These are phyloP conservation scores for Vigna radiata DNA, from an alignment of 306 rosid genomes.

Conservation along the genomic window DNA sequence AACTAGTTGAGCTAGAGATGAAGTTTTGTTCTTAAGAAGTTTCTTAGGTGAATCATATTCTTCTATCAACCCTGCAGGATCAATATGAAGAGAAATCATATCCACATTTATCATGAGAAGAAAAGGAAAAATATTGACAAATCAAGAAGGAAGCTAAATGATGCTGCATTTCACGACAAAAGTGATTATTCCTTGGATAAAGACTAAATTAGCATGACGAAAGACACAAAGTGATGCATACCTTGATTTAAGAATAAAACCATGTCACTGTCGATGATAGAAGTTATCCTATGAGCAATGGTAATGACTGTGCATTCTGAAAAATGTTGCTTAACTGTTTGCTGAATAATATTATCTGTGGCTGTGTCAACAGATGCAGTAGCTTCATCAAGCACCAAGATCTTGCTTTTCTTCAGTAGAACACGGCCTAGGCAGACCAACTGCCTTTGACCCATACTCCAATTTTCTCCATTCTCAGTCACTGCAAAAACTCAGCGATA, in stretches of 20 bases:
- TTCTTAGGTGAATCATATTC: conserved; percentile 53
- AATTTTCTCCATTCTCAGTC: conserved; percentile 62
- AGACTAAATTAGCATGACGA: neutral
- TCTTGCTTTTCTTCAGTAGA: conserved; percentile 74
- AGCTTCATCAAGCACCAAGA: conserved; percentile 66
- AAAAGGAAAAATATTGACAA: neutral
- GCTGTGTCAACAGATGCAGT: conserved; percentile 64
- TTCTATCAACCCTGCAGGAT: conserved; percentile 43
- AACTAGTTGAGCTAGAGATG: conserved; percentile 55
- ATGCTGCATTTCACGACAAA: neutral
- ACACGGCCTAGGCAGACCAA: conserved; percentile 85
- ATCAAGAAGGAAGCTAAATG: neutral
- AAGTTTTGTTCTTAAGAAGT: conserved; percentile 51
- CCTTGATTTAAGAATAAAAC: conserved; percentile 75
- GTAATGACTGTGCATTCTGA: conserved; percentile 70
- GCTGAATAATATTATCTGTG: conserved; percentile 59
- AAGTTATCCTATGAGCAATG: conserved; percentile 88
- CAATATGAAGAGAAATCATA: conserved; percentile 33
- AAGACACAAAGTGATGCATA: neutral
- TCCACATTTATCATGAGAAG: neutral
- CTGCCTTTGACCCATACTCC: conserved; percentile 77
- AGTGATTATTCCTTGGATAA: neutral
- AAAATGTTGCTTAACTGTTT: conserved; percentile 61
- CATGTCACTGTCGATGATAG: conserved; percentile 79
- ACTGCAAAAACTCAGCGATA: conserved; percentile 42